Conservation (phyloP, 2,329 filamentous ascomycete species). For the Colletotrichum tamarilloi region DNA sequence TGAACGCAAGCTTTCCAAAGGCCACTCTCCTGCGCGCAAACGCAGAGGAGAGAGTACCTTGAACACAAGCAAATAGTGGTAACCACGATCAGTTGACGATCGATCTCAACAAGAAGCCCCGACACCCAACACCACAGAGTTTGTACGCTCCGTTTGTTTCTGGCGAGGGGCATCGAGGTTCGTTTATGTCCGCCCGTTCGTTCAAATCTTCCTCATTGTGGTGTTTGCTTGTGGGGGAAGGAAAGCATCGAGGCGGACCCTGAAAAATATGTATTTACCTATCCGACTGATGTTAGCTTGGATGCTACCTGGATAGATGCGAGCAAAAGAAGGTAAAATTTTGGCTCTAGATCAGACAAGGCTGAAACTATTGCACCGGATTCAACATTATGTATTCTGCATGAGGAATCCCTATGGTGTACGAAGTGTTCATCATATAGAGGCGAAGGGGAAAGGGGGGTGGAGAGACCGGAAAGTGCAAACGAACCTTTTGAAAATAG, state of each 20-base stretch:
- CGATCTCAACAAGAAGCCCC: slow-evolving; percentile 71
- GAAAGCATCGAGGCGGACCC: slow-evolving; percentile 24
- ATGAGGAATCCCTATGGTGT: slow-evolving; percentile 76
- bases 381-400: slow-evolving; percentile 74
- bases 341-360: slow-evolving; percentile 70
- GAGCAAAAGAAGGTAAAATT: slow-evolving; percentile 39
- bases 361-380: slow-evolving; percentile 72
- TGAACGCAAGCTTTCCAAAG: slow-evolving; percentile 7
- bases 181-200: slow-evolving; percentile 78
- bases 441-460: slow-evolving; percentile 37
- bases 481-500: slow-evolving; percentile 29
- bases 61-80: neutral
- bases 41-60: neutral
- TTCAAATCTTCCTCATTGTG: slow-evolving; percentile 72
- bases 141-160: slow-evolving; percentile 71
- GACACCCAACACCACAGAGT: slow-evolving; percentile 63
- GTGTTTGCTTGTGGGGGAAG: slow-evolving; percentile 33
- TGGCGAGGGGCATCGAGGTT: slow-evolving; percentile 60
- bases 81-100: slow-evolving; percentile 71
- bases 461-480: neutral
- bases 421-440: slow-evolving; percentile 69
- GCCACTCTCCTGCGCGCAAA: neutral
- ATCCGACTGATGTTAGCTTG: slow-evolving; percentile 51
- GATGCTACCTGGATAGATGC: slow-evolving; percentile 33
- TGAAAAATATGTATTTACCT: slow-evolving; percentile 52